phyloP scores from a whole-genome alignment of 768 basidiomycete species.

The Auricularia cornea region DNA sequence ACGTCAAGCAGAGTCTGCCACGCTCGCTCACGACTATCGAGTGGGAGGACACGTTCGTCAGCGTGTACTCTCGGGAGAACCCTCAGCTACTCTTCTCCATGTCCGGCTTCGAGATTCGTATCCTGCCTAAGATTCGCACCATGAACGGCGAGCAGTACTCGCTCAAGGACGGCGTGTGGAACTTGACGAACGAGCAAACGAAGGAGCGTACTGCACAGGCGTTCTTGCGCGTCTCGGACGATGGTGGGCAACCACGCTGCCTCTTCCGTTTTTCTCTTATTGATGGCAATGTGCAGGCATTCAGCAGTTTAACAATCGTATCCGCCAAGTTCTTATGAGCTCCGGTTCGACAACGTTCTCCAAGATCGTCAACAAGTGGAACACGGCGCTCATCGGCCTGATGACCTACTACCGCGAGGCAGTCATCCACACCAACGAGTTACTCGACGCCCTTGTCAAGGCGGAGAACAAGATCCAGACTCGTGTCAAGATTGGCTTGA shows the following conservation, averaged over 20 bases:
- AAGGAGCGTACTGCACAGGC: constrained; percentile 98
- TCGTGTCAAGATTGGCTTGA: constrained; percentile 98
- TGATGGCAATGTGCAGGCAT: constrained; percentile 44
- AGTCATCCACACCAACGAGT: constrained; percentile 93
- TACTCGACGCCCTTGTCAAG: constrained; percentile 93
- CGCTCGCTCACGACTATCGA: constrained; percentile 96
- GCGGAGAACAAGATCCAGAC: constrained; percentile 99
- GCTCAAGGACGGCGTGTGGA: constrained; percentile 93
- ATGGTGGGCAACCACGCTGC: constrained; percentile 53
- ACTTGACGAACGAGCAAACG: constrained; percentile 91
- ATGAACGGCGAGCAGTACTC: constrained; percentile 97
- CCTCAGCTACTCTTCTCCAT: constrained; percentile 97
- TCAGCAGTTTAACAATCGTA: constrained; percentile 96
- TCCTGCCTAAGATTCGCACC: constrained; percentile 91
- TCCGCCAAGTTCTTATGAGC: constrained; percentile 94
- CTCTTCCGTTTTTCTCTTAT: constrained; percentile 3
- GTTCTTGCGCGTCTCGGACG: constrained; percentile 95
- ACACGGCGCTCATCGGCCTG: constrained; percentile 87
- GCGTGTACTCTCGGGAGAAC: constrained; percentile 95
- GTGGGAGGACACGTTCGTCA: constrained; percentile 97
- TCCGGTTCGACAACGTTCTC: constrained; percentile 98
- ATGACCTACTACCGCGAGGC: constrained; percentile 99
- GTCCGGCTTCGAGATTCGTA: constrained; percentile 98
- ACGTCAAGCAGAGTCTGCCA: constrained; percentile 94
- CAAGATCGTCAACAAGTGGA: constrained; percentile 99